Conservation (phyloP, 1,284 basidiomycete species). For the Trametes pubescens region DNA sequence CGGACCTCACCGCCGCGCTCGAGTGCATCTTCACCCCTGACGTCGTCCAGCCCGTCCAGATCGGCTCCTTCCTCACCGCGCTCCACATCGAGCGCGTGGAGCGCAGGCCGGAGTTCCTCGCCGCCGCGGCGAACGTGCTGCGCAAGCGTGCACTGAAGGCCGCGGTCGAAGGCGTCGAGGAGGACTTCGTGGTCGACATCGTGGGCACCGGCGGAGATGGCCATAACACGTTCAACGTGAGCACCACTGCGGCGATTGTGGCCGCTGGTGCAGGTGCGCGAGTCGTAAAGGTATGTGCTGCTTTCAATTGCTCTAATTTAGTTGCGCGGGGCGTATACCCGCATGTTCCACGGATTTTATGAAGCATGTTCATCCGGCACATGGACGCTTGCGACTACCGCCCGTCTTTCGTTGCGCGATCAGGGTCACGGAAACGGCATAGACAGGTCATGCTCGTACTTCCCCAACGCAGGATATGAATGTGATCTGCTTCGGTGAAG, state of each 20-base stretch:
- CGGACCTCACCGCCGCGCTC: slow-evolving; percentile 76
- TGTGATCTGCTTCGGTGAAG: too few species aligned
- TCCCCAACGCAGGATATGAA: too few species aligned
- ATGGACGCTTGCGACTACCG: too few species aligned
- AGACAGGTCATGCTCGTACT: too few species aligned
- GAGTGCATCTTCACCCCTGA: slow-evolving; percentile 78
- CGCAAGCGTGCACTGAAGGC: slow-evolving; percentile 71
- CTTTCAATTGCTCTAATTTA: too few species aligned
- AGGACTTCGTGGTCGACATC: slow-evolving; percentile 78
- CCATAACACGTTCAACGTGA: slow-evolving; percentile 97
- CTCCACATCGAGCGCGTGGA: slow-evolving; percentile 82
- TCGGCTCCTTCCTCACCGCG: slow-evolving; percentile 87
- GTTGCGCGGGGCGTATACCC: too few species aligned
- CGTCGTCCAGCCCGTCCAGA: slow-evolving; percentile 70
- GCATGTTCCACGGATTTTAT: too few species aligned
- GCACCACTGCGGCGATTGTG: slow-evolving; percentile 93
- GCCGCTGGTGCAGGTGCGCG: slow-evolving; percentile 94
- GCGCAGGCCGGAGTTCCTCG: slow-evolving; percentile 75
- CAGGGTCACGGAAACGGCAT: too few species aligned
- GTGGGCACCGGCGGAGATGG: slow-evolving; percentile 95
- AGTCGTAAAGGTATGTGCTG: slow-evolving; percentile 83
- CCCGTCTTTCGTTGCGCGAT: too few species aligned
- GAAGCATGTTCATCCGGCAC: too few species aligned
- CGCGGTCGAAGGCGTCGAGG: slow-evolving; percentile 61
- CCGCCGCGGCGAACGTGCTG: slow-evolving; percentile 80